These are phyloP conservation scores for Sporothrix dimorphospora DNA, from an alignment of 2,329 filamentous ascomycete species.

Conservation along the genomic window DNA sequence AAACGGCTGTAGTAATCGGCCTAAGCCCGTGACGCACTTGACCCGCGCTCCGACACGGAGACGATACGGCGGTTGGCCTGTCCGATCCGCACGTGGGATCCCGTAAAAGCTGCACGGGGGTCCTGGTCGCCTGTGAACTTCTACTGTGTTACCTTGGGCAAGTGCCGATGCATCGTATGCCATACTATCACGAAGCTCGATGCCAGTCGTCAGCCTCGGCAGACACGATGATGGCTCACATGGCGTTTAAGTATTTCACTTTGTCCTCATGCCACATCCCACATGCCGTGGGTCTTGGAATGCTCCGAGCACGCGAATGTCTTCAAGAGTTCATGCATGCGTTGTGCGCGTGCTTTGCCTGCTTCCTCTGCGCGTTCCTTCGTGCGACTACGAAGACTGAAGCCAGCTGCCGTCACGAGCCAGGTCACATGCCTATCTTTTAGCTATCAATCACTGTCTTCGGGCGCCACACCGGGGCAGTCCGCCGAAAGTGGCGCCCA, in stretches of 20 bases:
- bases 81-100: neutral
- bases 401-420: neutral
- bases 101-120: neutral
- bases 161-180: neutral
- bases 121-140: neutral
- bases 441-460: neutral
- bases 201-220: neutral
- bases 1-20: conserved; percentile 1
- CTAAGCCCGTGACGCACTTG: neutral
- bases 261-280: neutral
- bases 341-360: neutral
- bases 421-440: conserved; percentile 10
- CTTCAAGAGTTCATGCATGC: neutral
- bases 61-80: neutral
- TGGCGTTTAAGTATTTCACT: neutral
- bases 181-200: neutral
- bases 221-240: neutral
- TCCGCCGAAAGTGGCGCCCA: conserved; percentile 14
- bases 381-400: too few species aligned
- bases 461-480: conserved; percentile 17
- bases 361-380: neutral
- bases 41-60: neutral
- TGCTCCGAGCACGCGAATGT: neutral
- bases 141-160: neutral
- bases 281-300: neutral